These are phyloP conservation scores for Aureobasidium sp. DNA, from an alignment of 2,329 filamentous ascomycete genomes.

Conservation along the genomic window DNA sequence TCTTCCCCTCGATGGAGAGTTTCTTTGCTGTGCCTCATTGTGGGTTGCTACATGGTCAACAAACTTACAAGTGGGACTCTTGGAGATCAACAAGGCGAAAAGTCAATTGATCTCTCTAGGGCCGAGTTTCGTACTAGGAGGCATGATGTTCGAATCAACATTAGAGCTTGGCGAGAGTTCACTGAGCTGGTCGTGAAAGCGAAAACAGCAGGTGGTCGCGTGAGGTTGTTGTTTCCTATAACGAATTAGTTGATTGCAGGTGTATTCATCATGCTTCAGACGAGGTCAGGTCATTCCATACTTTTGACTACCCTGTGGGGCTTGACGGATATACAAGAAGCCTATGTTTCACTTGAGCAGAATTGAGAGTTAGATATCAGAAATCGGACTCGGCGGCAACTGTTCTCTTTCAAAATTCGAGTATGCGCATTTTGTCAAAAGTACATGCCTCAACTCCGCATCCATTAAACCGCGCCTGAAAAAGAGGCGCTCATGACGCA, in stretches of 20 bases:
- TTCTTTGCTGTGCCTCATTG: background rate
- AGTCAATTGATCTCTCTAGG: background rate
- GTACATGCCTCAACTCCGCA: background rate
- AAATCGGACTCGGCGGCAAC: background rate
- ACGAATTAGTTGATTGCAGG: background rate
- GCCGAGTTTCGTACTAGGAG: background rate
- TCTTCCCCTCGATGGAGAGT: background rate
- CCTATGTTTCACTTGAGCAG: background rate
- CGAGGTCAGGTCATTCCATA: background rate
- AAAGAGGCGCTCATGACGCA: background rate
- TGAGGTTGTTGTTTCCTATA: background rate
- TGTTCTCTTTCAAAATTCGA: background rate
- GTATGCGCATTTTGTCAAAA: conserved; percentile 3
- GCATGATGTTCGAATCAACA: background rate
- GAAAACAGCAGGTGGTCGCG: background rate
- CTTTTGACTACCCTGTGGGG: background rate
- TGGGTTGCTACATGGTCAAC: background rate
- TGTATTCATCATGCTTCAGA: background rate
- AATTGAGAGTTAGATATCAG: background rate
- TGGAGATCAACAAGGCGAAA: background rate
- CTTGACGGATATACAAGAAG: background rate
- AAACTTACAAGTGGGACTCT: background rate
- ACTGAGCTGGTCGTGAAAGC: background rate
- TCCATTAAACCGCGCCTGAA: background rate
- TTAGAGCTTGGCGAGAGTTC: background rate